phyloP scores from a whole-genome alignment of 2,329 filamentous ascomycete species.

The Knufia fluminis region DNA sequence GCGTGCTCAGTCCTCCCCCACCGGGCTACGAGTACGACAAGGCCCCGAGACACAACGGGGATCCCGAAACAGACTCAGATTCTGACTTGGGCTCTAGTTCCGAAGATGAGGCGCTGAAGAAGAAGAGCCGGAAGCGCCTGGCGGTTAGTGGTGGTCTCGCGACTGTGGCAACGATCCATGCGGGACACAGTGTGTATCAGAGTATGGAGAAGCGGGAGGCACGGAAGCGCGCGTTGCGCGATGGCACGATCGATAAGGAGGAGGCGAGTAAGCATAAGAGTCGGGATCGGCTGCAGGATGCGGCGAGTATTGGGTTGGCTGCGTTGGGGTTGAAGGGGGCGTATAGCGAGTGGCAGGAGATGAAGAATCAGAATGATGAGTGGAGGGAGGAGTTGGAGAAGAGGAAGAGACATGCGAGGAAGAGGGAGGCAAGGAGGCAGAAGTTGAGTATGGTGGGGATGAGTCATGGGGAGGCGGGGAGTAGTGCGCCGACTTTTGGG shows the following conservation, averaged over 20 bases:
- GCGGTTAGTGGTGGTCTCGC: conserved; percentile 57
- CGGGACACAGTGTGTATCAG: conserved; percentile 55
- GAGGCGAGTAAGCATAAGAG: conserved; percentile 54
- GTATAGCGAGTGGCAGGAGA: conserved; percentile 58
- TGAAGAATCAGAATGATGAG: conserved; percentile 51
- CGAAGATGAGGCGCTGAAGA: conserved; percentile 54
- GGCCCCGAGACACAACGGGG: conserved; percentile 21
- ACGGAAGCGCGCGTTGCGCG: conserved; percentile 48
- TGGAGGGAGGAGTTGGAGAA: conserved; percentile 46
- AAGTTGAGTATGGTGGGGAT: conserved; percentile 11
- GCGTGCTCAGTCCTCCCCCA: conserved; percentile 7
- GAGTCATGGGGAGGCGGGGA: background rate
- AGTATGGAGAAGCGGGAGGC: conserved; percentile 56
- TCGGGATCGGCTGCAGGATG: conserved; percentile 56
- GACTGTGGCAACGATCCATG: conserved; percentile 60
- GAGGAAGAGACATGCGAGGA: conserved; percentile 27
- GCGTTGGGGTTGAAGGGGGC: conserved; percentile 60
- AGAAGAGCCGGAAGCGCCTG: conserved; percentile 59
- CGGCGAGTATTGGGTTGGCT: conserved; percentile 57
- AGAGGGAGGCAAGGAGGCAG: conserved; percentile 20
- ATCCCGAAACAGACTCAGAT: conserved; percentile 33
- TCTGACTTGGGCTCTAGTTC: conserved; percentile 48
- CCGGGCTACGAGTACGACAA: conserved; percentile 19
- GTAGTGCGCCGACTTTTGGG: conserved; percentile 2
- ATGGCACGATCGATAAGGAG: conserved; percentile 54